Evolutionary conservation across 495 filamentous ascomycete species (phyloP), one percentile per base, ranked within the genome.

Genomic region (Penicillium cosmopolitanum): DNA sequence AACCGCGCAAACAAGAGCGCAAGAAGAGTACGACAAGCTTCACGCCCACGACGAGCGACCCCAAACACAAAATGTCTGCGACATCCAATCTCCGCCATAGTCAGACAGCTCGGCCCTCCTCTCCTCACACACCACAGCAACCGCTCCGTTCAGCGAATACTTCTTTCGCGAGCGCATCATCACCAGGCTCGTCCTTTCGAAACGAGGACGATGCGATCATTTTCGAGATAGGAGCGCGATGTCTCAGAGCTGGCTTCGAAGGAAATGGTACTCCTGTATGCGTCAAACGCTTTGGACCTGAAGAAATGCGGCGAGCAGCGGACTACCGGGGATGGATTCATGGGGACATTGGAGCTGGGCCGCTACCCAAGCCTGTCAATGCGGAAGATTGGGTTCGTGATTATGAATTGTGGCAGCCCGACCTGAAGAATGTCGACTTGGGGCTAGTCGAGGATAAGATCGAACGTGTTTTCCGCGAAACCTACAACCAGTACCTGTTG

Each of bases 401-500:
- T 21, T 76, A 91, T 68, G 95, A 98, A 77, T 73, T 98, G 25
- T 98, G 93, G 89, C 81, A 81, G 35, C 80, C 84, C 59, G 91
- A 97, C 66, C 55, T 95, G 50, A 80, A 89, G 43, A 80, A 80
- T 3, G 62, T 90, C 3, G 89, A 97, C 68, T 64, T 96, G 21
- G 90, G 87, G 2, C 74, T 97, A 51, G 84, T 97, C 5, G 87
- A 88, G 54, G 94, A 98, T 72, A 94, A 92, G 73, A 82, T 98
- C 31, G 95, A 97, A 72, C 81, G 92, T 51, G 86, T 86, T 21
- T 73, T 97, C 65, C 84, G 94, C 55, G 88, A 93, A 58, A 89
- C 89, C n/a, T 92, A 91, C 68, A 90, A 87, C 58, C 93, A 91
- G 81, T 89, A 89, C 72, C 74, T 97, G 40, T 80, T 97, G 55